Evolutionary conservation across 441 rosid species (phyloP).

Genomic region (Brassica hybrid): DNA sequence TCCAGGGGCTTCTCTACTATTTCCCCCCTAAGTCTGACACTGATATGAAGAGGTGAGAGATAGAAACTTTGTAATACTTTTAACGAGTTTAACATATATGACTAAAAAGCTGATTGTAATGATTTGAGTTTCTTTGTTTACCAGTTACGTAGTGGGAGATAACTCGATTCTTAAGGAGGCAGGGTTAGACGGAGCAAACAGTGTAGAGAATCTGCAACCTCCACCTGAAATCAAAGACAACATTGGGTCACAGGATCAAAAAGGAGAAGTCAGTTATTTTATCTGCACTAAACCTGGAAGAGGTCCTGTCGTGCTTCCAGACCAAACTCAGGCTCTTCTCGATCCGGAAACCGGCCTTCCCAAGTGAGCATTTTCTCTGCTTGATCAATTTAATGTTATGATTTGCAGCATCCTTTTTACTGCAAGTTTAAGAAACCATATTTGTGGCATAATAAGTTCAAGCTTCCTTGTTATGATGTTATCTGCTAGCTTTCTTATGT

Average conservation of each 20-base stretch:
- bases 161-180: conserved; percentile 80
- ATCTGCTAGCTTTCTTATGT: conserved; percentile 26
- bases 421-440: conserved; percentile 23
- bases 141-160: conserved; percentile 86
- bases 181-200: conserved; percentile 59
- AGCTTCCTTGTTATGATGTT: conserved; percentile 10
- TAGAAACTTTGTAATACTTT: not conserved
- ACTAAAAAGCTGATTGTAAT: not conserved
- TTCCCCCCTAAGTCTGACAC: conserved; percentile 83
- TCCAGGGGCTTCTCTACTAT: conserved; percentile 78
- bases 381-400: conserved; percentile 12
- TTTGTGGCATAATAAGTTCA: conserved; percentile 24
- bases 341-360: conserved; percentile 63
- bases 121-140: conserved; percentile 19
- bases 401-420: conserved; percentile 17
- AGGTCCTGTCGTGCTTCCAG: conserved; percentile 72
- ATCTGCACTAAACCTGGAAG: conserved; percentile 89
- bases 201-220: conserved; percentile 57
- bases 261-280: conserved; percentile 82
- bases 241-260: conserved; percentile 55
- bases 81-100: not conserved
- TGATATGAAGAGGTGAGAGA: conserved; percentile 64
- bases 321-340: conserved; percentile 46
- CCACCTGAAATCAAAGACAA: conserved; percentile 51
- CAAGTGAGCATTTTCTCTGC: conserved; percentile 45